A percentile compares a stretch with the other conserved stretches of the same genome.
Conservation (phyloP, 257 asterid genomes). For the Vinca minor region DNA sequence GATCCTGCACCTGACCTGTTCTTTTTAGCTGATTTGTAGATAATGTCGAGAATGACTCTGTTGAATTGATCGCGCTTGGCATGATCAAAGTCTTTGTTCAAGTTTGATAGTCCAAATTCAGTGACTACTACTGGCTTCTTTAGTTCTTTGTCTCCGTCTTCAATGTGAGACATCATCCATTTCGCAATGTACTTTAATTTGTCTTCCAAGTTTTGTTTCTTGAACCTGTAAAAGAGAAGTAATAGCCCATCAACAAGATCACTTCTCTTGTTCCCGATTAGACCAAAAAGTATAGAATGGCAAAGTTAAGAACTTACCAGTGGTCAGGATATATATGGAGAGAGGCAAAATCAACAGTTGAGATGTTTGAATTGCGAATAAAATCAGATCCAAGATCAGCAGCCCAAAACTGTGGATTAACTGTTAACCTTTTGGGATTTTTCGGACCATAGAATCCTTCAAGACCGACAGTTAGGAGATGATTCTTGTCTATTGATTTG, state of each 20-base stretch:
- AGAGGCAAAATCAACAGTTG: constrained; percentile 88
- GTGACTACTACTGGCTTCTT: constrained; percentile 81
- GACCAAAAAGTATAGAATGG: no score
- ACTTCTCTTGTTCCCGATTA: background rate
- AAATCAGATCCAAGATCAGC: constrained; percentile 91
- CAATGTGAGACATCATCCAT: constrained; percentile 98
- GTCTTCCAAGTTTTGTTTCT: constrained; percentile 57
- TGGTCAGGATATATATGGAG: constrained; percentile 96
- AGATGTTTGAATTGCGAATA: constrained; percentile 70
- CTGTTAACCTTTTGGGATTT: constrained; percentile 61
- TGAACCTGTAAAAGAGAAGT: constrained; percentile 44
- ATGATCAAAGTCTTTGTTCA: constrained; percentile 61
- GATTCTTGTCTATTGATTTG: constrained; percentile 77
- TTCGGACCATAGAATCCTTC: constrained; percentile 98
- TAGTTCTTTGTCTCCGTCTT: constrained; percentile 89
- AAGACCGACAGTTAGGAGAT: constrained; percentile 83
- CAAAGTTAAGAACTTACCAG: constrained; percentile 36
- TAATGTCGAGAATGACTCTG: constrained; percentile 62
- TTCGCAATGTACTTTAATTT: constrained; percentile 59
- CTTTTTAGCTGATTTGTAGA: constrained; percentile 60
- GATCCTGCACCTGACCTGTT: constrained; percentile 76
- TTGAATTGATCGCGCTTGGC: constrained; percentile 56
- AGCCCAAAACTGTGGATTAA: constrained; percentile 92
- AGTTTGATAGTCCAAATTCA: constrained; percentile 74
- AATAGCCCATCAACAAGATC: background rate